Evolutionary conservation across 306 rosid genomes (phyloP).

Genomic region (Neltuma alba): DNA sequence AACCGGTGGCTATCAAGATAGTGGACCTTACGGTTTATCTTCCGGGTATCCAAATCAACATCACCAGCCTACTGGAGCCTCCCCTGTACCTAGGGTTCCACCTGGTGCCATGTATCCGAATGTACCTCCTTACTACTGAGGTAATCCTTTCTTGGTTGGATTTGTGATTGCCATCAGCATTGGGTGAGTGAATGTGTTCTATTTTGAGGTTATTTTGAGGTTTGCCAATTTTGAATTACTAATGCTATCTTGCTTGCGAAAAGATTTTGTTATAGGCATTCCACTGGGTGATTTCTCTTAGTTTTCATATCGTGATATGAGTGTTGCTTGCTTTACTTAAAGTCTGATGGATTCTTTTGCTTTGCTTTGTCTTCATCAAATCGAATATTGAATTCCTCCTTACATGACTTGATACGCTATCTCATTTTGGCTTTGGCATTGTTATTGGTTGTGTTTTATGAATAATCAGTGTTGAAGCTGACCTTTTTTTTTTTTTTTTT

Average conservation of each 20-base stretch:
- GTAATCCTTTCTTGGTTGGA: conserved; percentile 39
- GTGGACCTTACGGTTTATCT: conserved; percentile 70
- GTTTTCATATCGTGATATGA: background rate
- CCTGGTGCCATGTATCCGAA: conserved; percentile 87
- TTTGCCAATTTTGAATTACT: background rate
- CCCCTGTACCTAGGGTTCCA: conserved; percentile 81
- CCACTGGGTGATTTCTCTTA: background rate
- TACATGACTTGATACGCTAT: background rate
- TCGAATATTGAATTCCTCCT: background rate
- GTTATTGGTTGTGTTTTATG: conserved; percentile 11
- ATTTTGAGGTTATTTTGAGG: background rate
- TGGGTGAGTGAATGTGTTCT: background rate
- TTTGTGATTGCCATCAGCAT: background rate
- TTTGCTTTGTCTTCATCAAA: background rate
- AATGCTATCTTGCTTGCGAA: background rate
- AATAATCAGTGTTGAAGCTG: conserved; percentile 4
- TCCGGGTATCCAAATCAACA: conserved; percentile 77
- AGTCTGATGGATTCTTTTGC: background rate
- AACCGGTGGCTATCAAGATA: conserved; percentile 71
- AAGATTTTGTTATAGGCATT: background rate
- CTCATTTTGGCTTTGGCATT: background rate
- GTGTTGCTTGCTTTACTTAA: background rate
- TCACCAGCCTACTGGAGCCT: conserved; percentile 74
- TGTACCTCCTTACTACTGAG: conserved; percentile 88
- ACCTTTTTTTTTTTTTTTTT: background rate